phyloP scores from a whole-genome alignment of 306 rosid genomes.

The Ochetophila trinervis region DNA sequence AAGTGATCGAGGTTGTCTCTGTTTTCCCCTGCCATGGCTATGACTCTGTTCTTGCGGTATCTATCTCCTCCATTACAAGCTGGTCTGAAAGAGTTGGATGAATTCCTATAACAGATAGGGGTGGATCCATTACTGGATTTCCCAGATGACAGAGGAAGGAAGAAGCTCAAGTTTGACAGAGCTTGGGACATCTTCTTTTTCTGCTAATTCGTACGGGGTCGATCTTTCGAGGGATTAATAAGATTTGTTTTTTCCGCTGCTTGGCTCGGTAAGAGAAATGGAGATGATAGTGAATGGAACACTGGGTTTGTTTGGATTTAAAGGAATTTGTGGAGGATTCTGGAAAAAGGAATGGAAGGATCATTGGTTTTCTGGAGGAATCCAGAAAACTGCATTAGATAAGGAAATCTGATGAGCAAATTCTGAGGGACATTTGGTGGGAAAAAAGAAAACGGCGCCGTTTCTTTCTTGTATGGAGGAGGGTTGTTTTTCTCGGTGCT shows the following conservation, averaged over 20 bases:
- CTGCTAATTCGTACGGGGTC: no score
- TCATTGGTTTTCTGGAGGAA: slow-evolving; percentile 21
- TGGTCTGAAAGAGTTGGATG: slow-evolving; percentile 13
- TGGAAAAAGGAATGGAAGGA: slow-evolving; percentile 12
- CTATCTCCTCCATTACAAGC: background rate
- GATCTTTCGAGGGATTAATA: no score
- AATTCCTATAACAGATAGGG: background rate
- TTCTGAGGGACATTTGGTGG: no score
- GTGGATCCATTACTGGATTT: background rate
- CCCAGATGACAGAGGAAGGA: slow-evolving; percentile 19
- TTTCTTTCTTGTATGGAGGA: background rate
- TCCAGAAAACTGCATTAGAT: slow-evolving; percentile 18
- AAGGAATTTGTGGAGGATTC: slow-evolving; percentile 16
- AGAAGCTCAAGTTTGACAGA: slow-evolving; percentile 21
- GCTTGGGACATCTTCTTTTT: slow-evolving; percentile 37
- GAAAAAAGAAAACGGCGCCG: background rate
- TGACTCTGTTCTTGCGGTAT: slow-evolving; percentile 15
- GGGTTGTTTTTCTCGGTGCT: no score
- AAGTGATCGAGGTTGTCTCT: slow-evolving; percentile 52
- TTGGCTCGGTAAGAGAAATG: background rate
- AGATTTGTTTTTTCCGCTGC: no score
- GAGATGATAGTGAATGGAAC: background rate
- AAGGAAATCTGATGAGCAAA: background rate
- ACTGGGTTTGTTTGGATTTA: background rate
- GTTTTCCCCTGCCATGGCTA: slow-evolving; percentile 42